Percentiles rank a stretch among this genome's conserved stretches.
These are phyloP conservation scores for Fusarium goolgardi DNA, from an alignment of 2,329 filamentous ascomycete species.

Conservation along the genomic window DNA sequence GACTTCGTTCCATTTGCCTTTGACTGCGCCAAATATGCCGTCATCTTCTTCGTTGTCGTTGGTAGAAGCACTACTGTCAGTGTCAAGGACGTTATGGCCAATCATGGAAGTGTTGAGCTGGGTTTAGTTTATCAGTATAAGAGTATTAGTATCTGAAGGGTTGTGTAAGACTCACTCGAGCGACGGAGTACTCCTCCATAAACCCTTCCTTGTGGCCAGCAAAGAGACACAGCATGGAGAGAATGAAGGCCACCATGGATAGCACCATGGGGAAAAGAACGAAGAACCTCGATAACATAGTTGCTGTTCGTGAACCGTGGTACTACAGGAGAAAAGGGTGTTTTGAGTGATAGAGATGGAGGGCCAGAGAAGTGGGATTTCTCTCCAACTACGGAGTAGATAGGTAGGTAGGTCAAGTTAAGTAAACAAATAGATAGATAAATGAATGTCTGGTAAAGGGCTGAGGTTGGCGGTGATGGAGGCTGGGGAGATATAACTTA, in stretches of 20 bases:
- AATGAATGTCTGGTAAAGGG: slow-evolving; percentile 24
- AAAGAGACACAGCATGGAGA: slow-evolving; percentile 55
- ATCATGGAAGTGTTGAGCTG: slow-evolving; percentile 56
- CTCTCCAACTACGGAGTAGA: not conserved
- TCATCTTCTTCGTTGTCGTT: slow-evolving; percentile 44
- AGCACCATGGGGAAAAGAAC: slow-evolving; percentile 54
- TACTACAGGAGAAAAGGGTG: slow-evolving; percentile 8
- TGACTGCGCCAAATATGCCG: slow-evolving; percentile 47
- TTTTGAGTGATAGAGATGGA: slow-evolving; percentile 1
- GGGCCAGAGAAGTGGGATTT: not conserved
- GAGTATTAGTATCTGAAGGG: accelerated
- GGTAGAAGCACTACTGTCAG: slow-evolving; percentile 43
- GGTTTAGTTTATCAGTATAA: slow-evolving; percentile 5
- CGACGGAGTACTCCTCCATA: slow-evolving; percentile 58
- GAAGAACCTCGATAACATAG: slow-evolving; percentile 47
- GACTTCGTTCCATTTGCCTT: slow-evolving; percentile 48
- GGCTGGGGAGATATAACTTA: slow-evolving; percentile 32
- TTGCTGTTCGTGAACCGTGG: not conserved
- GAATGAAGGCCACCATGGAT: slow-evolving; percentile 54
- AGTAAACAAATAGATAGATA: slow-evolving; percentile 1
- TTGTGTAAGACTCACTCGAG: slow-evolving; percentile 49
- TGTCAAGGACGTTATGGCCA: slow-evolving; percentile 51
- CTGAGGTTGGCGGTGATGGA: slow-evolving; percentile 12
- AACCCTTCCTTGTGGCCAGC: slow-evolving; percentile 56
- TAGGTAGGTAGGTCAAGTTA: slow-evolving; percentile 5